Evolutionary conservation across 495 filamentous ascomycete genomes (phyloP).

Genomic region (Lasiosphaeria miniovina): DNA sequence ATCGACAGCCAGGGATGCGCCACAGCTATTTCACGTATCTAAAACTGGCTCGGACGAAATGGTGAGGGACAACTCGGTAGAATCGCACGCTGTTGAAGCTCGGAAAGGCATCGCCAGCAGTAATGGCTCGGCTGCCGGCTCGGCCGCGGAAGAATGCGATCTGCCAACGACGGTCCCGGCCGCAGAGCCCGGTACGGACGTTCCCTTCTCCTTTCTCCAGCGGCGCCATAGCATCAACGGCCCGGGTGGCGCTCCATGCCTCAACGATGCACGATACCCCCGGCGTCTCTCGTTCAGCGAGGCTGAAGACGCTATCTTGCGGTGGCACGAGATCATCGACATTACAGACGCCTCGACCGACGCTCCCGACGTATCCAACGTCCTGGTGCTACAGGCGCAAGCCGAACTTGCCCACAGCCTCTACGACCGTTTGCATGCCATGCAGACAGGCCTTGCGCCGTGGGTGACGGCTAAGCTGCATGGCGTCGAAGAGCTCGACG

Average conservation of each 20-base stretch:
- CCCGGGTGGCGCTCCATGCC: slow-evolving; percentile 29
- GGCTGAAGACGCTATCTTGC: slow-evolving; percentile 83
- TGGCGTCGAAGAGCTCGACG: slow-evolving; percentile 61
- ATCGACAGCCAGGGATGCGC: background rate
- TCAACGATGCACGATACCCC: slow-evolving; percentile 62
- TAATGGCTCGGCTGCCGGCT: slow-evolving; percentile 40
- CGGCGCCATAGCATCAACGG: slow-evolving; percentile 50
- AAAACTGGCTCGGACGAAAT: background rate
- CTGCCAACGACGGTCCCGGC: slow-evolving; percentile 38
- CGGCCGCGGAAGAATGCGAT: slow-evolving; percentile 44
- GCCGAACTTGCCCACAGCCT: slow-evolving; percentile 62
- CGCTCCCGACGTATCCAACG: background rate
- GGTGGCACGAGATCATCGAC: slow-evolving; percentile 55
- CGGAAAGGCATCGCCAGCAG: slow-evolving; percentile 22
- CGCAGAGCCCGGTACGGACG: slow-evolving; percentile 29
- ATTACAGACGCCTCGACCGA: slow-evolving; percentile 37
- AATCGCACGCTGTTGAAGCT: slow-evolving; percentile 19
- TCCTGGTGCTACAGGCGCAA: slow-evolving; percentile 13
- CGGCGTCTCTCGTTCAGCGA: slow-evolving; percentile 83
- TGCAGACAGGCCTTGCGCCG: slow-evolving; percentile 51
- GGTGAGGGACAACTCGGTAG: slow-evolving; percentile 10
- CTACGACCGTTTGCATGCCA: slow-evolving; percentile 44
- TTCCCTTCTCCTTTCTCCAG: slow-evolving; percentile 30
- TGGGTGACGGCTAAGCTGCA: slow-evolving; percentile 68
- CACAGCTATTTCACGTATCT: background rate